Base-by-base conservation (phyloP, 495 filamentous ascomycete genomes). In the Penicillium cosmopolitanum region DNA sequence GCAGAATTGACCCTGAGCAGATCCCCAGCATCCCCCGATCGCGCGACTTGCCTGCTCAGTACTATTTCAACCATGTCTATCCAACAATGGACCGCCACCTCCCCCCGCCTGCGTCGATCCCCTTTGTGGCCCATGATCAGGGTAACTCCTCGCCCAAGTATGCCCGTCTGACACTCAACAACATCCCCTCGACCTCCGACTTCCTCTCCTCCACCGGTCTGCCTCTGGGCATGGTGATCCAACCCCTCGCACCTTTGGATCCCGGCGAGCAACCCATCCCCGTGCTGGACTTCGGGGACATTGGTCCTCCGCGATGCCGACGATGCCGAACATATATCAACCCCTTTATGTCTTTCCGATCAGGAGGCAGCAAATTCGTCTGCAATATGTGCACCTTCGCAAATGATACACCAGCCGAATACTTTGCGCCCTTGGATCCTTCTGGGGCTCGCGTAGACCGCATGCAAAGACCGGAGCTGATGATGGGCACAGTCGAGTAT, bases 381-480 rank as follows among this genome's bases (percentile, higher is more conserved):
- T 99, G 95, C 75, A 99, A 99, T 67, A 94, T 99, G 80, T 99
- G 95, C 77, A 93, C 88, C 21, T 97, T 97, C 75, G 91, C 96
- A 4, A 98, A 98, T 71, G 96, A 99, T 73, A 93, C 96, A 5
- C 80, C 91, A 2, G 73, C 89, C 1, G 95, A 97, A 66, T 99
- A 99, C 71, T 98, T 96, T 69, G 88, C 90, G 34, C 92, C 96
- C 33, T 87, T 92, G 46, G 94, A 92, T 66, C 92, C 93, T 18
- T 88, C 89, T 36, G 96, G 96, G 28, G 82, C 89, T 36, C 89
- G 95, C 52, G 86, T 96, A 28, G 95, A 99, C 70, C 86, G 95
- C 40, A 85, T 90, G 71, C 90, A 96, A 69, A 80, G 95, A 55
- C 96, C 95, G 3, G 95, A 99, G 71, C 77, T 99, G 64, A 89